Evolutionary conservation across 805 yeast genomes (phyloP), one percentile per base, ranked within the genome.

Genomic region (Maudiozyma bulderi): DNA sequence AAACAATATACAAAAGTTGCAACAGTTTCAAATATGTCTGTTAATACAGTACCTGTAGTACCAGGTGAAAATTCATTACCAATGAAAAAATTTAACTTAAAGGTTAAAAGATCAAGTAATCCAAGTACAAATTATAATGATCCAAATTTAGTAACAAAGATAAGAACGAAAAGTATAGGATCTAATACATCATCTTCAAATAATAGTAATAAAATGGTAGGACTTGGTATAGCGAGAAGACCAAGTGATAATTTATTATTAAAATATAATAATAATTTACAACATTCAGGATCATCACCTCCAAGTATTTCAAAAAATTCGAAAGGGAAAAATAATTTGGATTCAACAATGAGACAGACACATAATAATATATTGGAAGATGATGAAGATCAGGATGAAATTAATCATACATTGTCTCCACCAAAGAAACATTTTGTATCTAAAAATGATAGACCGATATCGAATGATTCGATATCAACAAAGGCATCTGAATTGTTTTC

Each of bases 201-300:
- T 43, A 43, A 31, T 28, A 45, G 34, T 34, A 30, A 15, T 14
- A 58, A 58, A 34, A 49, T 59, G 11, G 62, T 58, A 5, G 65
- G 62, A 7, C 47, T 62, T 28, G 65, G 63, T 7, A 52, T 59
- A 33, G 62, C 59, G 7, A 55, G 69, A 34, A 55, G 68, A 43
- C 69, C 69, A 6, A 62, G 67, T 45, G 67, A 65, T 40, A 65
- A 64, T 50, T 44, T 64, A 32, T 45, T 62, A 40, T 44, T 54
- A 45, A 60, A 57, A 40, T 46, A 51, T 10, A 42, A 41, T 6
- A 40, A 39, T 34, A 20, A 28, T 35, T 13, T 15, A 35, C 13
- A 35, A 39, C 11, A 30, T 34, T 10, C 38, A 35, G 13, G 15
- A 35, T 35, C 38, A 3, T 35, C 38, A 13, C 38, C 38, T 35